Evolutionary conservation across 2,329 filamentous ascomycete species (phyloP).

Genomic region (Penicillium sp.): DNA sequence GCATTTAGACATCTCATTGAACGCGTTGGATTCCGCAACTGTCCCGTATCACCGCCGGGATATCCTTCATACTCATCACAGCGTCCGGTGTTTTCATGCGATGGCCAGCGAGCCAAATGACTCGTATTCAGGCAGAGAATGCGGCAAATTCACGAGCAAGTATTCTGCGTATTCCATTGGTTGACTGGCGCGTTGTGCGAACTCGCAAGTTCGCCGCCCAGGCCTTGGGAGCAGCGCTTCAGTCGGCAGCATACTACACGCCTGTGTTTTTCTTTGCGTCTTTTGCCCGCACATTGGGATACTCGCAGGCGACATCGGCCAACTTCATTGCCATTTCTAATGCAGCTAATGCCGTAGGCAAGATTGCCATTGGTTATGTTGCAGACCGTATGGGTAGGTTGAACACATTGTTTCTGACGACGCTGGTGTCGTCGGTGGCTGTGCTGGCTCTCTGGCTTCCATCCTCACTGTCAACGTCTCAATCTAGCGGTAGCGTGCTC

Average conservation of each 20-base stretch:
- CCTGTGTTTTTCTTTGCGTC: conserved; percentile 39
- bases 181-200: conserved; percentile 33
- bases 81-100: conserved; percentile 21
- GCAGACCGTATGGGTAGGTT: conserved; percentile 38
- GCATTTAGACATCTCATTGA: conserved; percentile 28
- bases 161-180: conserved; percentile 27
- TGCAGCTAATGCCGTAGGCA: conserved; percentile 37
- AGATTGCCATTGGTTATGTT: conserved; percentile 36
- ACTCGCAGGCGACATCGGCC: conserved; percentile 32
- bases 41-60: conserved; percentile 29
- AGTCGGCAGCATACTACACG: conserved; percentile 38
- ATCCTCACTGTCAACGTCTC: conserved; percentile 11
- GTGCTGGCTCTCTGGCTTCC: conserved; percentile 27
- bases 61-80: conserved; percentile 30
- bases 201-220: conserved; percentile 36
- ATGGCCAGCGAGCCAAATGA: conserved; percentile 24
- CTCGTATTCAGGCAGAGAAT: conserved; percentile 16
- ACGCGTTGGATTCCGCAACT: conserved; percentile 36
- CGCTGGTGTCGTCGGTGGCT: conserved; percentile 25
- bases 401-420: conserved; percentile 36
- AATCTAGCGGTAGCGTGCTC: conserved; percentile 15
- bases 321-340: conserved; percentile 41
- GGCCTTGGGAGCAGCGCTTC: conserved; percentile 32
- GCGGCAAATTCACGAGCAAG: conserved; percentile 11
- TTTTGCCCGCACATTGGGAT: conserved; percentile 38